Conservation (phyloP, 805 yeast species). For the Ogataea methylovora region DNA sequence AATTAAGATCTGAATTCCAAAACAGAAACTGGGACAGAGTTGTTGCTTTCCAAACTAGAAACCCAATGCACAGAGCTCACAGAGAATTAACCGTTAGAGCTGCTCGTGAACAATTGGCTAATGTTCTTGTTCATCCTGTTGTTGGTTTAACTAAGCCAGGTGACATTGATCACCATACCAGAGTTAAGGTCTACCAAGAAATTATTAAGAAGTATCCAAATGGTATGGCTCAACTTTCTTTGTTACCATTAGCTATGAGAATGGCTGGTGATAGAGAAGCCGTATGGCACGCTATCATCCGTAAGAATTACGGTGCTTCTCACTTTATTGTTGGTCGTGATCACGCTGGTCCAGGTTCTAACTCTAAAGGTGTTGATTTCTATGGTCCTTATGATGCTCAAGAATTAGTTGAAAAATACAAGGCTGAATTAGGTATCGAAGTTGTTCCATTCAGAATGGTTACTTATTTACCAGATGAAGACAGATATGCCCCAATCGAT, state of each 20-base stretch:
- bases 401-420: conserved; percentile 68
- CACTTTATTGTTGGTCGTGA: conserved; percentile 98
- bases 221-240: conserved; percentile 84
- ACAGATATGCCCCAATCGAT: conserved; percentile 92
- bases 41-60: conserved; percentile 96
- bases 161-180: conserved; percentile 94
- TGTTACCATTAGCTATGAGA: conserved; percentile 94
- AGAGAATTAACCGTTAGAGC: conserved; percentile 94
- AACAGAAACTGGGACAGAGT: conserved; percentile 80
- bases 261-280: conserved; percentile 99
- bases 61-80: conserved; percentile 99
- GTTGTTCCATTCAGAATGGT: conserved; percentile 97
- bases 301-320: conserved; percentile 94
- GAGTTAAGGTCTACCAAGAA: conserved; percentile 92
- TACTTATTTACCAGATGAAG: conserved; percentile 91
- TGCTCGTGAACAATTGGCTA: conserved; percentile 85
- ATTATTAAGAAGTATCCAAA: conserved; percentile 88
- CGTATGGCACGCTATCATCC: conserved; percentile 94
- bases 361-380: conserved; percentile 86
- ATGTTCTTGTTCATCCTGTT: conserved; percentile 90
- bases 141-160: conserved; percentile 97
- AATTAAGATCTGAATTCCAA: conserved; percentile 76
- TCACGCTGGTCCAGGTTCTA: conserved; percentile 93
- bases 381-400: conserved; percentile 98
- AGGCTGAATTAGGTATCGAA: conserved; percentile 74